phyloP scores from a whole-genome alignment of 2,329 filamentous ascomycete species.

The Trichoderma arundinaceum region DNA sequence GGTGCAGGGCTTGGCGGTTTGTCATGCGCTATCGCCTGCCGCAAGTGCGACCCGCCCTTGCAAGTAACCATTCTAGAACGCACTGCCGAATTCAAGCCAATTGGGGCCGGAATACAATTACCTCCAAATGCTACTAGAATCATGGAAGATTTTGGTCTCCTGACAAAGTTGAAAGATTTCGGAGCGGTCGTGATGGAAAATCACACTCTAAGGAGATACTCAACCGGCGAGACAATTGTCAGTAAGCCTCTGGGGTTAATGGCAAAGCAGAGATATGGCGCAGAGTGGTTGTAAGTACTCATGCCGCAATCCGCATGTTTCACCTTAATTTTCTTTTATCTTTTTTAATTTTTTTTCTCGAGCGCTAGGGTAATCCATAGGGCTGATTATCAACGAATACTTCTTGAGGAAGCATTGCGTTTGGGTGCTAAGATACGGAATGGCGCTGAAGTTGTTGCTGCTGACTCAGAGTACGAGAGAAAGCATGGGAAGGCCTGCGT shows the following conservation, averaged over 20 bases:
- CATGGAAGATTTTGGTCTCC: neutral
- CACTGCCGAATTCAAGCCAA: neutral
- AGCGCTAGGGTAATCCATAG: neutral
- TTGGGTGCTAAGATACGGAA: neutral
- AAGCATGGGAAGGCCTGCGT: neutral
- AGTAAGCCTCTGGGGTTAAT: neutral
- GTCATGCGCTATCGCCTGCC: neutral
- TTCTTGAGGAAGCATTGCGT: neutral
- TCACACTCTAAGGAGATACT: conserved; percentile 1
- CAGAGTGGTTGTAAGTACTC: conserved; percentile 2
- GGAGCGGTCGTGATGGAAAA: conserved; percentile 1
- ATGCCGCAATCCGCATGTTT: neutral
- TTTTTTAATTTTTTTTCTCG: neutral
- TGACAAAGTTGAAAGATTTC: neutral
- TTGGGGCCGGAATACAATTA: neutral
- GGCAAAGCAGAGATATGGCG: neutral
- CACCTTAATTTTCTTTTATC: neutral
- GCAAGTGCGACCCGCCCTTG: neutral
- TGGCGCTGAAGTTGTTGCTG: neutral
- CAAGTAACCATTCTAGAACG: conserved; percentile 5
- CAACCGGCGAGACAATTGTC: conserved; percentile 3
- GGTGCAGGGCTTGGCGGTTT: neutral
- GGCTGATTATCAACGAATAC: neutral
- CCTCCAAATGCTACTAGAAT: conserved; percentile 9
- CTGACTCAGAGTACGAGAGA: neutral